Conservation (phyloP, 2,329 filamentous ascomycete species). For the Aspergillus japonicus region DNA sequence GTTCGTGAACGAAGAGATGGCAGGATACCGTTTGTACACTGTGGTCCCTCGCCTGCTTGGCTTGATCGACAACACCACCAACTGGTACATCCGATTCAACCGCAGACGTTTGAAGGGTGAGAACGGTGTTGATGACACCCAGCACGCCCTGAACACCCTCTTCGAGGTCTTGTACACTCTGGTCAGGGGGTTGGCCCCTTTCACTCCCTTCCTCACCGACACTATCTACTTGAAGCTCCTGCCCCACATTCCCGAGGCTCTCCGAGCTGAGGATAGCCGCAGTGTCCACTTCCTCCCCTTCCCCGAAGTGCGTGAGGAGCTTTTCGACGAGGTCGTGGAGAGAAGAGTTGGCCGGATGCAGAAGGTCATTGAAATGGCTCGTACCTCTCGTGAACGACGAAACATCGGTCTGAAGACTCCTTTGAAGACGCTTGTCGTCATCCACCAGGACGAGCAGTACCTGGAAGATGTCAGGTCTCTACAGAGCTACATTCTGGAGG, state of each 20-base stretch:
- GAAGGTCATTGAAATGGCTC: constrained; percentile 85
- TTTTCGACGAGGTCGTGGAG: constrained; percentile 85
- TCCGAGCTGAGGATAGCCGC: constrained; percentile 69
- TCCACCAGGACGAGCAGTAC: constrained; percentile 79
- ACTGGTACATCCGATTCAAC: constrained; percentile 98
- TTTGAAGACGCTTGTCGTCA: constrained; percentile 82
- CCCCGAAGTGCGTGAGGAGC: constrained; percentile 81
- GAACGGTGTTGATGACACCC: constrained; percentile 78
- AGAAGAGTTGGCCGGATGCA: constrained; percentile 89
- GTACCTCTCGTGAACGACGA: constrained; percentile 81
- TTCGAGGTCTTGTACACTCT: constrained; percentile 92
- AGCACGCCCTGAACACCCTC: constrained; percentile 87
- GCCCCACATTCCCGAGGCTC: constrained; percentile 72
- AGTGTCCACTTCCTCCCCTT: constrained; percentile 92
- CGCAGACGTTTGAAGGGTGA: constrained; percentile 87
- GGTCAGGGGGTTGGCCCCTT: constrained; percentile 83
- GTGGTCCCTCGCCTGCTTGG: constrained; percentile 81
- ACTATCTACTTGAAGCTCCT: constrained; percentile 86
- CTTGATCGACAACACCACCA: constrained; percentile 93
- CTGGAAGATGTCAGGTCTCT: constrained; percentile 83
- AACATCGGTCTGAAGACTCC: constrained; percentile 87
- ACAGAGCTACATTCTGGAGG: constrained; percentile 84
- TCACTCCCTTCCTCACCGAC: constrained; percentile 93
- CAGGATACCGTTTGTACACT: constrained; percentile 77
- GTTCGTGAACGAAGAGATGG: constrained; percentile 92